These are phyloP conservation scores for Murraya paniculata DNA, from an alignment of 345 rosid species.

Conservation along the genomic window DNA sequence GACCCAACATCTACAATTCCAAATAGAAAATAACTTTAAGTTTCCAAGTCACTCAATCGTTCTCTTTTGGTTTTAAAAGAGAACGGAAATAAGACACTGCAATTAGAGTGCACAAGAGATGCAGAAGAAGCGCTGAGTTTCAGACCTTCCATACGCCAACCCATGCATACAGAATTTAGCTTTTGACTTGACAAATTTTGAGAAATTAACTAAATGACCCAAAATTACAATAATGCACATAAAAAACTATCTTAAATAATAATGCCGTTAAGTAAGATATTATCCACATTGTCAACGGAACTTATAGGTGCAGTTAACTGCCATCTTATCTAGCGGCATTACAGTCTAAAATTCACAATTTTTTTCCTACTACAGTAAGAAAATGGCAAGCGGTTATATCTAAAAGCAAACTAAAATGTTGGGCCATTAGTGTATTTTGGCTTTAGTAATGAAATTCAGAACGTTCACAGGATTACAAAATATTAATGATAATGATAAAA, in stretches of 20 bases:
- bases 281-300: too few species aligned
- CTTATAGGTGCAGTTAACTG: too few species aligned
- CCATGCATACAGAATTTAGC: not conserved
- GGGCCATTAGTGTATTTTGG: not conserved
- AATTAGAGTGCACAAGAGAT: not conserved
- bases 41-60: too few species aligned
- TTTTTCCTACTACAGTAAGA: too few species aligned
- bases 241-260: too few species aligned
- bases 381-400: too few species aligned
- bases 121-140: constrained; percentile 4
- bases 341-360: not conserved
- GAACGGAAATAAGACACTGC: not conserved
- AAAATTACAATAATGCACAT: too few species aligned
- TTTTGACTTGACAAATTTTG: constrained; percentile 9
- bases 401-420: not conserved
- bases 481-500: not conserved
- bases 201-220: not conserved
- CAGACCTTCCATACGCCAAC: not conserved
- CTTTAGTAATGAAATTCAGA: not conserved
- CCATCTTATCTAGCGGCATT: not conserved
- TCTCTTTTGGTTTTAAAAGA: not conserved
- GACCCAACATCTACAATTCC: not conserved
- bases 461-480: not conserved
- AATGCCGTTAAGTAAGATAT: too few species aligned
- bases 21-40: not conserved